Conservation (phyloP, 1,284 basidiomycete species). For the Cryptococcus sp. region DNA sequence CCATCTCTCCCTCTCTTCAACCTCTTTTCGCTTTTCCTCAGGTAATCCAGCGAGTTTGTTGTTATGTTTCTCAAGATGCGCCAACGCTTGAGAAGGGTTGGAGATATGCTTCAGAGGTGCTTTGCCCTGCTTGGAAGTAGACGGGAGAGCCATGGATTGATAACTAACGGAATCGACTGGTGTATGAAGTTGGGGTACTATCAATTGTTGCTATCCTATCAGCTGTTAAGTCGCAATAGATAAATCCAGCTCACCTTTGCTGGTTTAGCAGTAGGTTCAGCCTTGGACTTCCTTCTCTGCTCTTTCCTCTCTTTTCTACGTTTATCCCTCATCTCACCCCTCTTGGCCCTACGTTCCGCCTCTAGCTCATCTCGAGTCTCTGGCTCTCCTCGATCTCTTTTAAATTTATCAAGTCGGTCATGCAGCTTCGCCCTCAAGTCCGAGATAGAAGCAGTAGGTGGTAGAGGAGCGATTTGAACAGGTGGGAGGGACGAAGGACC, state of each 20-base stretch:
- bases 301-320: conserved; percentile 78
- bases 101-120: conserved; percentile 57
- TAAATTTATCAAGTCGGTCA: conserved; percentile 65
- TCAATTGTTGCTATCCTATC: conserved; percentile 59
- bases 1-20: conserved; percentile 77
- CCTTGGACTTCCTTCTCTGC: conserved; percentile 60
- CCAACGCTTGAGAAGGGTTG: conserved; percentile 77
- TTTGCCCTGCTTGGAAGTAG: conserved; percentile 51
- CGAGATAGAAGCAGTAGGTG: conserved; percentile 61
- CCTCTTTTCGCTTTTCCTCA: conserved; percentile 70
- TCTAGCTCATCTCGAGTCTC: conserved; percentile 64
- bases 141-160: conserved; percentile 56
- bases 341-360: conserved; percentile 67
- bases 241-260: conserved; percentile 35
- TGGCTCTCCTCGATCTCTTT: conserved; percentile 51
- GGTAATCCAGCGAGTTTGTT: conserved; percentile 67
- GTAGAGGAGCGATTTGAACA: conserved; percentile 57
- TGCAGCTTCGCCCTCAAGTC: conserved; percentile 74
- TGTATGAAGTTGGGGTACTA: conserved; percentile 54
- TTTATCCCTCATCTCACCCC: conserved; percentile 75
- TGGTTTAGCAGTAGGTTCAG: conserved; percentile 36
- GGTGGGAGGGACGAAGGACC: conserved; percentile 10
- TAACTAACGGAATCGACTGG: conserved; percentile 59
- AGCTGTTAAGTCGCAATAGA: not conserved
- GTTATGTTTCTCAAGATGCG: conserved; percentile 68